Base-by-base conservation (phyloP, 2,329 filamentous ascomycete species). In the Corniculantispora saksenae region DNA sequence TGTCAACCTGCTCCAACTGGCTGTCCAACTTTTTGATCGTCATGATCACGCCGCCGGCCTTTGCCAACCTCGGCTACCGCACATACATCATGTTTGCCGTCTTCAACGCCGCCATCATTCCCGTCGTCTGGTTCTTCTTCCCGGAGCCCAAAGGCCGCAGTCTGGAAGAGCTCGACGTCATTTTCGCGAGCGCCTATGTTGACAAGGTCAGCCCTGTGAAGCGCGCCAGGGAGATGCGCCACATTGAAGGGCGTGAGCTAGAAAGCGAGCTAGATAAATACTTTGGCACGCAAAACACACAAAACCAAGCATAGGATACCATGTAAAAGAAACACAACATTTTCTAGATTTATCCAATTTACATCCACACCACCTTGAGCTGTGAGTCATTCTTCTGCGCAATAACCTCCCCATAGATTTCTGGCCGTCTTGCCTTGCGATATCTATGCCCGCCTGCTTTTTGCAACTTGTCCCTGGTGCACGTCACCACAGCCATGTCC, bases 111-210 rank as follows among this genome's bases (percentile, higher is more conserved):
- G 73, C 77, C 25, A 83, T 84, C 67, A 69, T 84, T 19, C 82
- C 82, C 1, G 76, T 81, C 66, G 82, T 83, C 19, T 84, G 80
- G 70, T 76, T 84, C 66, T 80, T 83, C 69, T 84, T 83, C 67
- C 84, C 84, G 0, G 84, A 86, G 71, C 86, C 84, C 21, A 79
- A 81, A 70, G 72, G 75, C 68, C 82, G 84, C 9, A 85, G 81
- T 17, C 80, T 91, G 38, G 89, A 91, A 74, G 89, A 91, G 73
- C 87, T 92, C 76, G 89, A 92, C 71, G 81, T 85, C 65, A 88
- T 91, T 7, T 66, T 63, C 55, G 72, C 71, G 15, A 70, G 69
- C 27, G 72, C 72, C 9, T 67, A 73, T 48, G 55, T 56, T n/a
- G 71, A 73, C 51, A 67, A 65, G 3, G 68, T 72, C 23, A 72